Percentiles rank a stretch among this genome's conserved stretches.
Evolutionary conservation across 805 yeast species (phyloP).

Genomic region (Lipomyces japonicus): DNA sequence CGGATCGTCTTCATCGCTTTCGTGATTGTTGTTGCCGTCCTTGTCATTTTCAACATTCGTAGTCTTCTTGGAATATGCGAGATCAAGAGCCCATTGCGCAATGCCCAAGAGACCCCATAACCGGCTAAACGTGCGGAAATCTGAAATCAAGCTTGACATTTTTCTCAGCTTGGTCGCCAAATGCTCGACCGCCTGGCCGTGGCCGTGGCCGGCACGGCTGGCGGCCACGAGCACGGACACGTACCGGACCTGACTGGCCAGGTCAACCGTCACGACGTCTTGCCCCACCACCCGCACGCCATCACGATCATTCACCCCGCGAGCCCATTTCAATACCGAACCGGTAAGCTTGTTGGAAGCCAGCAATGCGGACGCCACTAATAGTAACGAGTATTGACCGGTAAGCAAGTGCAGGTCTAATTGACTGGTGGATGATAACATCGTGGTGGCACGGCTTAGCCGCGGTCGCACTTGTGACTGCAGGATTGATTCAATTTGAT

Average conservation of each 20-base stretch:
- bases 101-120: conserved; percentile 40
- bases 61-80: too few relatives aligned
- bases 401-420: conserved; percentile 27
- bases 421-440: conserved; percentile 16
- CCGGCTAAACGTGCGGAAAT: conserved; percentile 40
- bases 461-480: too few relatives aligned
- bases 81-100: conserved; percentile 39
- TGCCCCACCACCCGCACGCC: not conserved
- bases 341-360: conserved; percentile 4
- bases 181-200: conserved; percentile 15
- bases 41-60: too few relatives aligned
- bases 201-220: conserved; percentile 6
- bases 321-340: not conserved
- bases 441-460: conserved; percentile 12
- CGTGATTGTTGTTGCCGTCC: too few relatives aligned
- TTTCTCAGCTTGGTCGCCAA: not conserved
- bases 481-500: too few relatives aligned
- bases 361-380: conserved; percentile 12
- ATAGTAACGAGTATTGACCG: conserved; percentile 15
- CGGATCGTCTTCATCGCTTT: too few relatives aligned
- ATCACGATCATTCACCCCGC: too few relatives aligned
- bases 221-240: not conserved
- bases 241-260: not conserved
- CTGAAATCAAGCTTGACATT: conserved; percentile 32
- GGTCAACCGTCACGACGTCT: conserved; percentile 6